Evolutionary conservation across 2,329 filamentous ascomycete genomes (phyloP).

Genomic region (Sclerotinia borealis): DNA sequence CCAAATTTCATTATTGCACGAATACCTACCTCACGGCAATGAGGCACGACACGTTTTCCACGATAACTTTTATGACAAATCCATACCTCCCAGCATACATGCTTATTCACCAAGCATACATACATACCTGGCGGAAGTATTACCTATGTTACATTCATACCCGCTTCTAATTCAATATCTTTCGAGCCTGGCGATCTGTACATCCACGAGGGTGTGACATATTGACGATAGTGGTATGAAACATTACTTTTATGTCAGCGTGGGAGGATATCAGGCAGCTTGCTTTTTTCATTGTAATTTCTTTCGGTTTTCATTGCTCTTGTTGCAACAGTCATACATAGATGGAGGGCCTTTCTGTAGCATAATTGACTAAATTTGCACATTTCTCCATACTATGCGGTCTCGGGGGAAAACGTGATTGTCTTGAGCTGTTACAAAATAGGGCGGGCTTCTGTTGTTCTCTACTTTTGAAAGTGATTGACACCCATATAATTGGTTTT

Average conservation of each 20-base stretch:
- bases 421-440: neutral
- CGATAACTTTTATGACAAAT: constrained; percentile 12
- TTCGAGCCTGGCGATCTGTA: constrained; percentile 28
- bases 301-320: constrained; percentile 24
- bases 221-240: constrained; percentile 25
- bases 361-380: constrained; percentile 21
- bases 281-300: constrained; percentile 26
- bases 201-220: constrained; percentile 26
- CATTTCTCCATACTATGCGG: neutral
- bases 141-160: constrained; percentile 23
- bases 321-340: constrained; percentile 22
- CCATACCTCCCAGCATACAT: constrained; percentile 22
- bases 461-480: neutral
- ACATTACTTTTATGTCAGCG: constrained; percentile 29
- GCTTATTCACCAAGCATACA: constrained; percentile 27
- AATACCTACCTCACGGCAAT: constrained; percentile 16
- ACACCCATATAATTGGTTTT: neutral
- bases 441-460: neutral
- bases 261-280: constrained; percentile 28
- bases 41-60: constrained; percentile 23
- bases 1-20: constrained; percentile 15
- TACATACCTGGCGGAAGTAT: constrained; percentile 26
- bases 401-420: neutral
- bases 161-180: constrained; percentile 26
- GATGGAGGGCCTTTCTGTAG: constrained; percentile 24